phyloP scores from a whole-genome alignment of 495 filamentous ascomycete genomes.

The Aspergillus steynii region DNA sequence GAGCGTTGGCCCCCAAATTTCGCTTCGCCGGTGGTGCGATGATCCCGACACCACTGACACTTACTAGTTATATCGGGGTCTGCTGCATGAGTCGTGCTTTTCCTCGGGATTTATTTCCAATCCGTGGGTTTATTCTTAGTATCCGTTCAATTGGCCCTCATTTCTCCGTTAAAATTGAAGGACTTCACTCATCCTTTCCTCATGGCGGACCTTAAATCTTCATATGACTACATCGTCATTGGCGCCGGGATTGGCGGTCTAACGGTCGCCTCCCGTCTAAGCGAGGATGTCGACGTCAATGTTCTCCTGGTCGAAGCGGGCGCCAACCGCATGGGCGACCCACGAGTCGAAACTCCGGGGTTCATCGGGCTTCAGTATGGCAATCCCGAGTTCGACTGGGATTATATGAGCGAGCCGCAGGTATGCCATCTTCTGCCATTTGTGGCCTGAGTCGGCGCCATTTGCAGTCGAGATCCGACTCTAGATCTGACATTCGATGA shows the following conservation, averaged over 20 bases:
- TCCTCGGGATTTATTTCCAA: neutral
- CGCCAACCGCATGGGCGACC: constrained; percentile 42
- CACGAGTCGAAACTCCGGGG: constrained; percentile 44
- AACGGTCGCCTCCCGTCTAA: constrained; percentile 48
- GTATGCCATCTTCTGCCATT: constrained; percentile 20
- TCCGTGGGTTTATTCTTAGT: neutral
- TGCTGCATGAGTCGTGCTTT: neutral
- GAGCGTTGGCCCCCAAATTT: neutral
- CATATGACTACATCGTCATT: constrained; percentile 38
- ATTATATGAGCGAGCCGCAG: constrained; percentile 53
- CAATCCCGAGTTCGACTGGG: constrained; percentile 56
- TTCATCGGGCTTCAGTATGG: constrained; percentile 40
- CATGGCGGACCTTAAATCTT: constrained; percentile 13
- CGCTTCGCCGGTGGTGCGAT: neutral
- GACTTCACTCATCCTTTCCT: neutral
- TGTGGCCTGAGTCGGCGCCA: neutral
- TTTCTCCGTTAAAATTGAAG: neutral
- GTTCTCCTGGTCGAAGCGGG: constrained; percentile 58
- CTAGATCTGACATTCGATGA: constrained; percentile 3
- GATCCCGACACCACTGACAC: too few species aligned
- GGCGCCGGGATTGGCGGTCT: constrained; percentile 50
- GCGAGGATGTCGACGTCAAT: constrained; percentile 37
- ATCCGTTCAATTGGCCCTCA: neutral
- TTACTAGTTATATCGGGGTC: too few species aligned
- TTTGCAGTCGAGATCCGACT: neutral